Evolutionary conservation across 1,284 basidiomycete genomes (phyloP).

Genomic region (Ganoderma lucidum): DNA sequence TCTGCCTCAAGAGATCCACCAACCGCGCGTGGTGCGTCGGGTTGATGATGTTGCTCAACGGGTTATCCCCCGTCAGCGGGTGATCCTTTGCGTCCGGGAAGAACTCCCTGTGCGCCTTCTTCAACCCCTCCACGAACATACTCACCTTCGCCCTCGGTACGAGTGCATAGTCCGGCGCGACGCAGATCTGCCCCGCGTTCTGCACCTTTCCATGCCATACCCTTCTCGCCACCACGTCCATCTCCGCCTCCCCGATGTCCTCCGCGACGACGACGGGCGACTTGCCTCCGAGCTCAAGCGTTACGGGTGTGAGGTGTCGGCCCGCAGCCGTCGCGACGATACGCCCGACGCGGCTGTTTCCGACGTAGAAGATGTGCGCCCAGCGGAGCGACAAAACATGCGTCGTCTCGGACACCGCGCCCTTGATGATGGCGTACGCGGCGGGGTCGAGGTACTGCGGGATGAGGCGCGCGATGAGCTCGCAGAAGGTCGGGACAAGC

Average conservation of each 20-base stretch:
- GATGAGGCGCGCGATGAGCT: conserved; percentile 62
- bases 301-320: conserved; percentile 67
- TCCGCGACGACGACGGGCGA: conserved; percentile 65
- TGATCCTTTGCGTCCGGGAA: conserved; percentile 40
- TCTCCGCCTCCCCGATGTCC: conserved; percentile 43
- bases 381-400: conserved; percentile 63
- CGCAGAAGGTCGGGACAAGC: conserved; percentile 56
- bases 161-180: conserved; percentile 72
- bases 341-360: conserved; percentile 61
- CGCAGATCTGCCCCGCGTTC: conserved; percentile 66
- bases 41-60: conserved; percentile 56
- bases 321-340: conserved; percentile 71
- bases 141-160: conserved; percentile 57
- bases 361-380: conserved; percentile 67
- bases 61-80: conserved; percentile 41
- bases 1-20: conserved; percentile 54
- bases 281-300: conserved; percentile 77
- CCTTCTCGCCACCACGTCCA: conserved; percentile 52
- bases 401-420: conserved; percentile 59
- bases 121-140: conserved; percentile 59
- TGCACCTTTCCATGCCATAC: conserved; percentile 66
- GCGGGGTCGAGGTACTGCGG: conserved; percentile 69
- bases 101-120: conserved; percentile 46
- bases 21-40: conserved; percentile 59
- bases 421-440: conserved; percentile 61